Conservation (phyloP, 192 early-diverging fungal species). For the Dissophora globulifera region DNA sequence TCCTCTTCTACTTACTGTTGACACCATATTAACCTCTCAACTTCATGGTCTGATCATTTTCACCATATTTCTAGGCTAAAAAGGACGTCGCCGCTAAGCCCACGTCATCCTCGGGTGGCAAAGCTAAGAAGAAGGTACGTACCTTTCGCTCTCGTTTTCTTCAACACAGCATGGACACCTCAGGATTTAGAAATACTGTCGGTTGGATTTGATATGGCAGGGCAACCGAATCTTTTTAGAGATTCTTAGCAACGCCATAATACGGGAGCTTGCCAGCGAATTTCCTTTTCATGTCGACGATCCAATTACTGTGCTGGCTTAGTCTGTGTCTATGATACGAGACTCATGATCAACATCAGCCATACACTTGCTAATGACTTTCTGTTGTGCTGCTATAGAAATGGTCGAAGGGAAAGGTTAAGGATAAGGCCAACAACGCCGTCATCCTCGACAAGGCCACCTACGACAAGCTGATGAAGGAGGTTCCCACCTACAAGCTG, state of each 20-base stretch:
- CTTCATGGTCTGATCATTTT: background rate
- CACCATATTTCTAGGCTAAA: constrained; percentile 59
- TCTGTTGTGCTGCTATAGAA: constrained; percentile 76
- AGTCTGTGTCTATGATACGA: too few relatives aligned
- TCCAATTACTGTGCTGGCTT: too few relatives aligned
- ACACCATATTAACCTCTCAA: constrained; percentile 2
- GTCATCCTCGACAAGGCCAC: constrained; percentile 97
- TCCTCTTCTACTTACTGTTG: background rate
- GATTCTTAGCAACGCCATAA: too few relatives aligned
- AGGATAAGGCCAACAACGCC: constrained; percentile 99
- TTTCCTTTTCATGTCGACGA: background rate
- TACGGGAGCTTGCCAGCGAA: background rate
- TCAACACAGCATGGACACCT: too few relatives aligned
- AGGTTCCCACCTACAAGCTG: constrained; percentile 99
- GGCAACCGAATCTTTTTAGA: too few relatives aligned
- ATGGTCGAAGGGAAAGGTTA: constrained; percentile 99
- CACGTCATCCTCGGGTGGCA: constrained; percentile 65
- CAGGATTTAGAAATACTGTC: too few relatives aligned
- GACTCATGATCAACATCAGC: too few relatives aligned
- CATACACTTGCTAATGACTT: too few relatives aligned
- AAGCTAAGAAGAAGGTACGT: constrained; percentile 65
- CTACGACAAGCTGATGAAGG: constrained; percentile 99
- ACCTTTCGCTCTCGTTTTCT: too few relatives aligned
- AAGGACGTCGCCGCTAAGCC: constrained; percentile 71
- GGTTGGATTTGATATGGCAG: background rate